A percentile compares a stretch with the other conserved stretches of the same genome.
These are phyloP conservation scores for Plantago coronopus DNA, from an alignment of 305 asterid genomes.

Conservation along the genomic window DNA sequence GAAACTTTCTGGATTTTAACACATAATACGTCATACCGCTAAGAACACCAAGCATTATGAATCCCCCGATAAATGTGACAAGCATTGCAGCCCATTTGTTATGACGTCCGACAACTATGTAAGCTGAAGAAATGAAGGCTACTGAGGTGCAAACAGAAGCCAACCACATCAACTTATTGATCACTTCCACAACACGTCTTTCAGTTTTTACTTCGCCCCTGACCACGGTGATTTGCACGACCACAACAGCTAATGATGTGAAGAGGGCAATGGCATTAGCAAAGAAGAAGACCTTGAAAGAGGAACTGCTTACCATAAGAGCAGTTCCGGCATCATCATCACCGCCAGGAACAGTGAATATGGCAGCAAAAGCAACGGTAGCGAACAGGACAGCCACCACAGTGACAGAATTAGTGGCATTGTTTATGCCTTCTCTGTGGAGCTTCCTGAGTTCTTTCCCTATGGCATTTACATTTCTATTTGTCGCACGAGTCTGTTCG, in stretches of 20 bases:
- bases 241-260: conserved; percentile 80
- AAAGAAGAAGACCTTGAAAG: conserved; percentile 76
- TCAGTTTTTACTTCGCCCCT: conserved; percentile 79
- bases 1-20: conserved; percentile 50
- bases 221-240: conserved; percentile 78
- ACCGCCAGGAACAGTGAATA: conserved; percentile 79
- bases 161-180: conserved; percentile 83
- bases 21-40: conserved; percentile 79
- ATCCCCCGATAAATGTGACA: conserved; percentile 58
- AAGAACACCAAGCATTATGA: conserved; percentile 67
- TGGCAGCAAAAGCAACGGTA: conserved; percentile 84
- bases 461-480: conserved; percentile 71
- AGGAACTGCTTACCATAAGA: conserved; percentile 42
- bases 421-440: conserved; percentile 83
- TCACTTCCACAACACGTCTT: conserved; percentile 74
- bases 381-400: conserved; percentile 87
- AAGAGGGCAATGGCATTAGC: conserved; percentile 78
- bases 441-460: conserved; percentile 90
- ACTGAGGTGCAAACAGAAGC: conserved; percentile 88
- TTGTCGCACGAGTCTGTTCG: conserved; percentile 76
- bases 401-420: conserved; percentile 84
- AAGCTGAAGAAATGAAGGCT: conserved; percentile 73
- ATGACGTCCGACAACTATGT: conserved; percentile 63
- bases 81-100: conserved; percentile 64
- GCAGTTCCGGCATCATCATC: conserved; percentile 58